Evolutionary conservation across 208 protist genomes (phyloP).

Genomic region (Leishmania arabica): DNA sequence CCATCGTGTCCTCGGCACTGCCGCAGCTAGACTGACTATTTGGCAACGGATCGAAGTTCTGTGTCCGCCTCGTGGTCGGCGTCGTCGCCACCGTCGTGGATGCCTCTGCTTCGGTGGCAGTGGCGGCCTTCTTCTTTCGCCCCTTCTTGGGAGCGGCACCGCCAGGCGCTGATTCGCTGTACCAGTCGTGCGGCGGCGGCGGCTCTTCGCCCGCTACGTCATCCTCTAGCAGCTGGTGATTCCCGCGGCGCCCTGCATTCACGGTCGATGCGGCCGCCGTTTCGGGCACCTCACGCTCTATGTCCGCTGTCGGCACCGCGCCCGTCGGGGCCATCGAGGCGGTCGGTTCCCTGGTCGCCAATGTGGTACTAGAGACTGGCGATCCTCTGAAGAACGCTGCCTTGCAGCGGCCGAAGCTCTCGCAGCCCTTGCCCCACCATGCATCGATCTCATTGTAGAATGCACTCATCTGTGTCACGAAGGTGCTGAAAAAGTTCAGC

Average conservation of each 20-base stretch:
- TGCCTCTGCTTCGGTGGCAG: not conserved
- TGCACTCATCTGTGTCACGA: slow-evolving; percentile 49
- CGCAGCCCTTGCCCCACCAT: slow-evolving; percentile 20
- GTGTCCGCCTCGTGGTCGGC: not conserved
- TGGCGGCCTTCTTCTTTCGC: slow-evolving; percentile 19
- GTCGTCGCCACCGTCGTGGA: not conserved
- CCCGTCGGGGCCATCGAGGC: not conserved
- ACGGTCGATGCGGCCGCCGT: slow-evolving; percentile 5
- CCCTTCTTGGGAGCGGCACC: slow-evolving; percentile 9
- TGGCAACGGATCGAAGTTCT: not conserved
- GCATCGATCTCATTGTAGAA: slow-evolving; percentile 46
- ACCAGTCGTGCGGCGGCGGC: not conserved
- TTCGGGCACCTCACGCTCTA: slow-evolving; percentile 10
- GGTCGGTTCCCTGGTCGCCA: slow-evolving; percentile 1
- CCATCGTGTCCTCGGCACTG: slow-evolving; percentile 26
- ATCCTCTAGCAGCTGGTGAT: slow-evolving; percentile 2
- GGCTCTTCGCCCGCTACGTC: not conserved
- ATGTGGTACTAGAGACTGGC: slow-evolving; percentile 2
- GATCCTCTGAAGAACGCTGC: slow-evolving; percentile 32
- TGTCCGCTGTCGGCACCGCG: not conserved
- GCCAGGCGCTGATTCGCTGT: not conserved
- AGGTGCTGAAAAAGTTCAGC: slow-evolving; percentile 69
- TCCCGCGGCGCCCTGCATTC: not conserved
- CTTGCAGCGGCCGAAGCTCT: slow-evolving; percentile 38
- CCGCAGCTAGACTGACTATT: slow-evolving; percentile 11